These are phyloP conservation scores for Botrytis deweyae DNA, from an alignment of 2,329 filamentous ascomycete genomes.

Conservation along the genomic window DNA sequence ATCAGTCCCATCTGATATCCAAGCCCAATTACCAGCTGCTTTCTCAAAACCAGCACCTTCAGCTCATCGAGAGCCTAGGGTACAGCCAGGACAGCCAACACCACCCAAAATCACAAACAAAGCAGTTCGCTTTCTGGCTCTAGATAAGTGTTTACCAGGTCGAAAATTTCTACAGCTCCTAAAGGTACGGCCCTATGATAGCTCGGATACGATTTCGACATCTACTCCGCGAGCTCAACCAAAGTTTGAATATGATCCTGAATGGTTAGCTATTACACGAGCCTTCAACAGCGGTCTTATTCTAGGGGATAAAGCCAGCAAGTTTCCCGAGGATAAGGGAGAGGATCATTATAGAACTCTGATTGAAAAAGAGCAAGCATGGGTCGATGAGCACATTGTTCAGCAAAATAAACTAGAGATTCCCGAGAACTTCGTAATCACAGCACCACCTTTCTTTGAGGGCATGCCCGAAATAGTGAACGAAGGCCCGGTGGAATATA, in stretches of 20 bases:
- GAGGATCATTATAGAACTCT: constrained; percentile 65
- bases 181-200: constrained; percentile 53
- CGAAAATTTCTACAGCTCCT: constrained; percentile 81
- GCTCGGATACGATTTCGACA: constrained; percentile 26
- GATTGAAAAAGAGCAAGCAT: constrained; percentile 69
- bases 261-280: constrained; percentile 93
- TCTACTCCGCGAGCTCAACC: constrained; percentile 27
- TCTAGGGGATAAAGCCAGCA: constrained; percentile 59
- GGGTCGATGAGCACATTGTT: constrained; percentile 78
- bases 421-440: constrained; percentile 74
- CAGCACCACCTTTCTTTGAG: constrained; percentile 69
- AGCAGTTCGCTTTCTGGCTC: constrained; percentile 77
- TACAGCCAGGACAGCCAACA: constrained; percentile 58
- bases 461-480: constrained; percentile 55
- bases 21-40: constrained; percentile 73
- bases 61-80: neutral
- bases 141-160: constrained; percentile 85
- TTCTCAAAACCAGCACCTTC: constrained; percentile 54
- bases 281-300: constrained; percentile 67
- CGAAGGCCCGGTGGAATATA: constrained; percentile 75
- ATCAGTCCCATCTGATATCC: constrained; percentile 60
- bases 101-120: constrained; percentile 75
- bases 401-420: constrained; percentile 60
- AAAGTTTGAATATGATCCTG: constrained; percentile 68
- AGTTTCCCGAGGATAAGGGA: constrained; percentile 60